phyloP scores from a whole-genome alignment of 805 yeast genomes.

The Martiniozyma abietophila region DNA sequence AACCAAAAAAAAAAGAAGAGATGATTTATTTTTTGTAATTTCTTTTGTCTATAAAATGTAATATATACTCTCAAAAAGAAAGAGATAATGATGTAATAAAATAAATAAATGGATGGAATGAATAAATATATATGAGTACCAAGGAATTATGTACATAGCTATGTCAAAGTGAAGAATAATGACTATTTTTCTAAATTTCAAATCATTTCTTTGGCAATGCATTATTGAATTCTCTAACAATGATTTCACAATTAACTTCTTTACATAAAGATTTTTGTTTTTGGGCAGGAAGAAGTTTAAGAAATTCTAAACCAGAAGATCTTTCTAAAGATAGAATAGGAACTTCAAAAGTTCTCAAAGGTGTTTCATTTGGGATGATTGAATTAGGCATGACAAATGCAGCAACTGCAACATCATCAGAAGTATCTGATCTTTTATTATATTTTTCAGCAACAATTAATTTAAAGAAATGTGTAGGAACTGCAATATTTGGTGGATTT shows the following conservation, averaged over 20 bases:
- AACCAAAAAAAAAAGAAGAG: background rate
- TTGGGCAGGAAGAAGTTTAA: constrained; percentile 54
- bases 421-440: constrained; percentile 24
- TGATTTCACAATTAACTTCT: constrained; percentile 70
- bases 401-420: constrained; percentile 57
- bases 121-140: constrained; percentile 1
- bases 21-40: constrained; percentile 3
- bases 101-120: constrained; percentile 1
- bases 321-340: constrained; percentile 87
- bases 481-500: constrained; percentile 92
- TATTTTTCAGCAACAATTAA: constrained; percentile 74
- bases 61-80: background rate
- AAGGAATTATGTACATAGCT: background rate
- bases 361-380: constrained; percentile 59
- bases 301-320: constrained; percentile 74
- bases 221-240: constrained; percentile 71
- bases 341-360: constrained; percentile 69
- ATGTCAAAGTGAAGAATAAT: background rate
- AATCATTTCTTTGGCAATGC: constrained; percentile 23
- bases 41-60: background rate
- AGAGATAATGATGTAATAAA: background rate
- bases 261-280: constrained; percentile 60
- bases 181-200: background rate
- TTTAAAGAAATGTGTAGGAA: constrained; percentile 95
- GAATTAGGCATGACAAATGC: constrained; percentile 93